These are phyloP conservation scores for Saccharomyces pastorianus DNA, from an alignment of 1,139 yeast species.

Conservation along the genomic window DNA sequence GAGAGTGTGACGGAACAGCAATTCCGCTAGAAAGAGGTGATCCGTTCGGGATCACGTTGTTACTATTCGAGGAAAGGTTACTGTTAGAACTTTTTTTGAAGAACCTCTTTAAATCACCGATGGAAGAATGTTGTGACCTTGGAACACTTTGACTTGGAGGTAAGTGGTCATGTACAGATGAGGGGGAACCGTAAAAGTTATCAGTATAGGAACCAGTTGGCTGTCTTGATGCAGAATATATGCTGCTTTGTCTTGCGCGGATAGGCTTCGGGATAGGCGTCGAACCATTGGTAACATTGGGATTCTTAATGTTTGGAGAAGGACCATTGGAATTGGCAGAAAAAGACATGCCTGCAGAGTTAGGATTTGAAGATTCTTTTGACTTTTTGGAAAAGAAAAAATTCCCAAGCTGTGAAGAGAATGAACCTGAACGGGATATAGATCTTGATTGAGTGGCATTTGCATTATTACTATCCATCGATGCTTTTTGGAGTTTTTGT, in stretches of 20 bases:
- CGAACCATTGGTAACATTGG: slow-evolving; percentile 5
- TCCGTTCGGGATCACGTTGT: slow-evolving; percentile 14
- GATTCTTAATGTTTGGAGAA: slow-evolving; percentile 3
- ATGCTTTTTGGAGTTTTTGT: slow-evolving; percentile 56
- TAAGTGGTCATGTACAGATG: slow-evolving; percentile 17
- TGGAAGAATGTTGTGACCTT: slow-evolving; percentile 52
- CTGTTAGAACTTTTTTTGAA: slow-evolving; percentile 39
- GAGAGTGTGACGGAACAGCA: slow-evolving; percentile 14
- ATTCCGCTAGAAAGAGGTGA: slow-evolving; percentile 20
- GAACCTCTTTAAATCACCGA: slow-evolving; percentile 60
- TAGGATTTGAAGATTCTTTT: slow-evolving; percentile 5
- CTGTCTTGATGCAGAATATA: slow-evolving; percentile 30
- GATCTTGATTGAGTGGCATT: slow-evolving; percentile 35
- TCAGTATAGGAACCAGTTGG: slow-evolving; percentile 27
- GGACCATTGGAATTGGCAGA: slow-evolving; percentile 2
- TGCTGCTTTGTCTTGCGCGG: slow-evolving; percentile 29
- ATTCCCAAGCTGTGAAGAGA: slow-evolving; percentile 36
- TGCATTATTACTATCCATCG: slow-evolving; percentile 29
- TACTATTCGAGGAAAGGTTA: slow-evolving; percentile 6
- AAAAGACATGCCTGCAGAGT: slow-evolving; percentile 2
- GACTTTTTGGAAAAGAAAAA: slow-evolving; percentile 35
- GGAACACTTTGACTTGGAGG: slow-evolving; percentile 26
- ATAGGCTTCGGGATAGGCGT: slow-evolving; percentile 28
- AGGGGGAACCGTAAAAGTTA: slow-evolving; percentile 24
- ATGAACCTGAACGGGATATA: slow-evolving; percentile 43